phyloP scores from a whole-genome alignment of 2,329 filamentous ascomycete genomes.

The Colletotrichum destructivum region DNA sequence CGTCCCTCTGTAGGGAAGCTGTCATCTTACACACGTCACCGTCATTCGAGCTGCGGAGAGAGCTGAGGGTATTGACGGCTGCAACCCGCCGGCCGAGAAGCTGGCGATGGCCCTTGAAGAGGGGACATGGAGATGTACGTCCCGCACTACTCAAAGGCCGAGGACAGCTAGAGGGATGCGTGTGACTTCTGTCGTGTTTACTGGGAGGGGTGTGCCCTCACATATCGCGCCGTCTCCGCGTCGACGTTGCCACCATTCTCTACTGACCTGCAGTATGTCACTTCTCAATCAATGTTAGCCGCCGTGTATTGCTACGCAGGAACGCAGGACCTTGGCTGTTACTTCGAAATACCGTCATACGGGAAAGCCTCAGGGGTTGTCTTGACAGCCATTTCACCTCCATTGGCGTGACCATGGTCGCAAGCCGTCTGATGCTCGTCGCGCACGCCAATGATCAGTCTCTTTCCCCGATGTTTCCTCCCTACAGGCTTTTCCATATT shows the following conservation, averaged over 20 bases:
- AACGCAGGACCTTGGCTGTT: neutral
- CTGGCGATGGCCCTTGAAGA: neutral
- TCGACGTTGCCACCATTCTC: neutral
- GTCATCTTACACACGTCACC: constrained; percentile 10
- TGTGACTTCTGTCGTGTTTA: neutral
- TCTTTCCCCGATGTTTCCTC: neutral
- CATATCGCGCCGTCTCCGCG: neutral
- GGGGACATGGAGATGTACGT: neutral
- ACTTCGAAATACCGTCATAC: neutral
- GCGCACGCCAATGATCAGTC: neutral
- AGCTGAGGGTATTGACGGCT: neutral
- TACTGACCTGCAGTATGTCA: neutral
- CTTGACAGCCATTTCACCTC: neutral
- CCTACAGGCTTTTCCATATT: neutral
- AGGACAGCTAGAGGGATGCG: neutral
- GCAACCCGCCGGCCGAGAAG: neutral
- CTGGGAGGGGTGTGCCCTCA: neutral
- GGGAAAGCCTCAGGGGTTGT: neutral
- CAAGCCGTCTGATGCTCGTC: neutral
- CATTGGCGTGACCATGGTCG: neutral
- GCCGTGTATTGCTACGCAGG: neutral
- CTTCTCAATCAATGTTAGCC: neutral
- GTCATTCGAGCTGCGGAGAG: neutral
- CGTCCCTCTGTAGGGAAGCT: constrained; percentile 4
- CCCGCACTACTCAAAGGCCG: neutral